Base-by-base conservation (phyloP, 2,329 filamentous ascomycete species). In the Blastomyces emzantsi region DNA sequence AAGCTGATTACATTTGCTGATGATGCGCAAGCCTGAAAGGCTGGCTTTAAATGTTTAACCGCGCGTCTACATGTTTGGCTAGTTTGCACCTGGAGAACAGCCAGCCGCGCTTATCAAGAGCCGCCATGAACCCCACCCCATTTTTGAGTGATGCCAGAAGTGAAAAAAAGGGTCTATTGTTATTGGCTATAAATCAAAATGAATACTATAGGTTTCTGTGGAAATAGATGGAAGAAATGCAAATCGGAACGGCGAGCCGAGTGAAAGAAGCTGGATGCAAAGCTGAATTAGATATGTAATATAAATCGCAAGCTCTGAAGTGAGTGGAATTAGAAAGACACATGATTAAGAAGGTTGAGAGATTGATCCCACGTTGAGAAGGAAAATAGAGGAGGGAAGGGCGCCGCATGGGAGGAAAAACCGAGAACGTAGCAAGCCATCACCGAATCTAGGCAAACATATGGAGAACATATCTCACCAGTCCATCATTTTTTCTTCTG, bases 401-500 rank as follows among this genome's bases (percentile, higher is more conserved):
- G 13, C 5, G 13, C 9, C 19, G 9, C 4, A 57, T 4, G 11
- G 8, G 52, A 55, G 52, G 4, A 36, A 30, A n/a, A 3, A 3
- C 4, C 8, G 17, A 33, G 22, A 45, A 49, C 17, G 17, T 17
- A 30, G n/a, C 57, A 33, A 6, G 17, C 57, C 39, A 25, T 30
- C 17, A 59, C n/a, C 22, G 28, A 28, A 47, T 2, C 33, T 19
- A 60, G 52, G 36, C 41, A 28, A 19, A 45, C 11, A 45, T 52
- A 51, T 28, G 41, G 62, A n/a, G 17, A 59, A n/a, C 28, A 47
- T 28, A 64, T 54, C 47, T 59, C 60, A 25, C 47, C 28, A 43
- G 25, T 39, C 19, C 28, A 39, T 70, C 66, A 86, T 80, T 87
- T 89, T 79, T 86, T 89, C 80, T 86, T 89, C 72, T 87, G 83